Evolutionary conservation across 78 protist species (phyloP).

Genomic region (Parvularia atlantis): DNA sequence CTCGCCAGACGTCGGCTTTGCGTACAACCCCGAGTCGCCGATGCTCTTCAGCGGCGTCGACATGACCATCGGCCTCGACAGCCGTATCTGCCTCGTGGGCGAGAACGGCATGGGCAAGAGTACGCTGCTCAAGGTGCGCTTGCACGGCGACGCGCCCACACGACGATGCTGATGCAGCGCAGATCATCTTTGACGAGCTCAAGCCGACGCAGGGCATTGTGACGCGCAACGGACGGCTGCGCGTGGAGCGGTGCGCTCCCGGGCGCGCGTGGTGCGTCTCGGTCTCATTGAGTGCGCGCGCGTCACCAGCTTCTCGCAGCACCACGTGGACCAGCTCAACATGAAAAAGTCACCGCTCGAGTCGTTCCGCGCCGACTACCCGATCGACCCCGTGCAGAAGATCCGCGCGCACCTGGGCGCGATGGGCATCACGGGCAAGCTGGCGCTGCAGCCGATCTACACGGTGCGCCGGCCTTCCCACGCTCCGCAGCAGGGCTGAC

Average conservation of each 20-base stretch:
- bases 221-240: constrained; percentile 35
- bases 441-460: constrained; percentile 36
- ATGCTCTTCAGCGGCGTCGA: constrained; percentile 58
- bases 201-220: constrained; percentile 46
- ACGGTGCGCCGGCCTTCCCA: neutral
- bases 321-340: constrained; percentile 12
- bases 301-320: too few relatives aligned
- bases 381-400: constrained; percentile 1
- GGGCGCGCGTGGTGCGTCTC: constrained; percentile 88
- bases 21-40: constrained; percentile 19
- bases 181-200: constrained; percentile 70
- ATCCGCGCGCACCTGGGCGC: constrained; percentile 54
- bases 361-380: constrained; percentile 21
- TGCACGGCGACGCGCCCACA: too few relatives aligned
- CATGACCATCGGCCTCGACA: constrained; percentile 54
- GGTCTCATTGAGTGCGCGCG: too few relatives aligned
- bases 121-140: constrained; percentile 32
- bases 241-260: constrained; percentile 65
- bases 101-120: constrained; percentile 89
- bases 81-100: constrained; percentile 78
- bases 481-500: too few relatives aligned
- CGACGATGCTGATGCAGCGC: too few relatives aligned
- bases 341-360: constrained; percentile 33
- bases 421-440: constrained; percentile 42
- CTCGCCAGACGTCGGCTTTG: constrained; percentile 54